Evolutionary conservation across 2,329 filamentous ascomycete genomes (phyloP), one percentile per base, ranked within the genome.

Genomic region (Colletotrichum sp.): DNA sequence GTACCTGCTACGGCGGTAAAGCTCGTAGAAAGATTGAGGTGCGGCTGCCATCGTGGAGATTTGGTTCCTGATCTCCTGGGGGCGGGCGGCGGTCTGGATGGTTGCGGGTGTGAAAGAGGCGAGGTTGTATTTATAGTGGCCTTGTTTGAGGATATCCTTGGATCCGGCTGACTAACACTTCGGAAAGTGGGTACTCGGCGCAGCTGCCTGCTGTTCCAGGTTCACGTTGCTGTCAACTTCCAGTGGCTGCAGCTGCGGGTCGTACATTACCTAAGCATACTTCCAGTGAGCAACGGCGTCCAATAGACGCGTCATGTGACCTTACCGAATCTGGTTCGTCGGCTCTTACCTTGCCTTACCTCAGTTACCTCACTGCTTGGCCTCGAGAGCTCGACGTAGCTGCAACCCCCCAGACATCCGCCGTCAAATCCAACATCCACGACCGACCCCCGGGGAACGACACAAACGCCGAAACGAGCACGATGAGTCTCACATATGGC

Each of bases 1-100:
- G 85, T 95, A 99, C 97, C 96, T 99, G 92, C 96, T 98, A 89
- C 96, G 94, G 82, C 97, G 95, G 87, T 99, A 99, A 83, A 99
- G 93, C 92, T 99, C 97, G 87, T 99, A 99, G 89, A 91, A 93
- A 39, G 90, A 90, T 84, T 92, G 90, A 78, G 85, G 85, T 77
- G 84, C 86, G 64, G 87, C 85, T 74, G 90, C 87, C 86, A 90
- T 90, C 78, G 78, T 84, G 79, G 72, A 71, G 69, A 69, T 66
- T 76, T 48, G 59, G 10, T 44, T 66, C 30, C 32, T 68, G 44
- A 69, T 76, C 74, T 74, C 74, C 74, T 74, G 26, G 30, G 59
- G 55, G 71, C 70, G 64, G 71, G n/a, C 67, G 68, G 64, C 64
- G 26, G 2, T 65, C 64, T 32, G 59, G 57, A 68, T 62, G 75